Percentiles rank a stretch among this genome's conserved stretches.
Evolutionary conservation across 176 grass and related monocot species (phyloP).

Genomic region (Lolium perenne): DNA sequence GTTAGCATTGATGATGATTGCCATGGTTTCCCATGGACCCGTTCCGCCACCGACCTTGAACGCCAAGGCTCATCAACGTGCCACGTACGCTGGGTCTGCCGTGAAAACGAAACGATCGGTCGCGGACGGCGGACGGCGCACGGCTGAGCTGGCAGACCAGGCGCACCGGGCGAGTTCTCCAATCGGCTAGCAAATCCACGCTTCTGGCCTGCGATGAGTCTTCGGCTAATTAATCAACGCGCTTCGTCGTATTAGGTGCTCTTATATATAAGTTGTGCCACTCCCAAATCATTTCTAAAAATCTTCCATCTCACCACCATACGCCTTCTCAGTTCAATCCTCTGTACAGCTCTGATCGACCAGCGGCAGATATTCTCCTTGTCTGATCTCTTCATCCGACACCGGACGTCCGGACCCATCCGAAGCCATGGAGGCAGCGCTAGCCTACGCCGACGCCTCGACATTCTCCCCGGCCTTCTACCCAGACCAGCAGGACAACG

Average conservation of each 20-base stretch:
- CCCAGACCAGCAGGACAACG: not conserved
- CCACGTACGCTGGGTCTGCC: not conserved
- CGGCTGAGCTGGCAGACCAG: conserved; percentile 13
- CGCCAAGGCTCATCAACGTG: not conserved
- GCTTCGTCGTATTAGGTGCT: not conserved
- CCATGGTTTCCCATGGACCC: not conserved
- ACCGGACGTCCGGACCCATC: too few species aligned
- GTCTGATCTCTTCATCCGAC: not conserved
- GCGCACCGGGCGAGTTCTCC: not conserved
- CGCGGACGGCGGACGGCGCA: too few species aligned
- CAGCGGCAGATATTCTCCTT: too few species aligned
- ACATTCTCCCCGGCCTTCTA: not conserved
- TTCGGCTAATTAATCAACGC: conserved; percentile 30
- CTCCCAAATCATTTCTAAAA: not conserved
- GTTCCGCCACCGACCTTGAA: not conserved
- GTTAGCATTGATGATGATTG: conserved; percentile 42
- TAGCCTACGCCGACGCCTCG: not conserved
- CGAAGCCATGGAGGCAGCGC: conserved; percentile 26
- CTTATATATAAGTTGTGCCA: not conserved
- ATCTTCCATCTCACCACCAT: not conserved
- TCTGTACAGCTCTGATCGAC: not conserved
- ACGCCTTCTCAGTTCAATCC: not conserved
- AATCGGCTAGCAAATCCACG: not conserved
- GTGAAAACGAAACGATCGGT: not conserved
- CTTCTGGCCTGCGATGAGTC: not conserved